phyloP scores from a whole-genome alignment of 805 yeast species.

The Starmera caribaea region DNA sequence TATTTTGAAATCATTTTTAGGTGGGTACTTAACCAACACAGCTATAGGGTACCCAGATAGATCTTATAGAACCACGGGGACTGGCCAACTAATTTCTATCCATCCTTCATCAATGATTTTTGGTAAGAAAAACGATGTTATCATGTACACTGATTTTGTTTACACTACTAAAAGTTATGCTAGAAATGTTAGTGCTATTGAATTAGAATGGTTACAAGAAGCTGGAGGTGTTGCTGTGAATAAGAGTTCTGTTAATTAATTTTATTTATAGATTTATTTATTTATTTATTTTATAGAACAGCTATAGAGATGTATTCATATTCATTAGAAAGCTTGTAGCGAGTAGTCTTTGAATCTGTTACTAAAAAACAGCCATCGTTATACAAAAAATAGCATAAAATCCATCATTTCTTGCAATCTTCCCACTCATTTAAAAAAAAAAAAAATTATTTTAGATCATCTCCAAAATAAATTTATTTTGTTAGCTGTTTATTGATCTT shows the following conservation, averaged over 20 bases:
- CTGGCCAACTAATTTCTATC: constrained; percentile 77
- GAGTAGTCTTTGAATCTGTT: not conserved
- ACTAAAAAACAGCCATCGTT: too few relatives aligned
- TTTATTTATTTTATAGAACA: too few relatives aligned
- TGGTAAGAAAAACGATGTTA: constrained; percentile 73
- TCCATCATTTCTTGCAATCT: not conserved
- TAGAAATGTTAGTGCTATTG: constrained; percentile 74
- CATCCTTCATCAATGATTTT: constrained; percentile 89
- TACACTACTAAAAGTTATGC: constrained; percentile 91
- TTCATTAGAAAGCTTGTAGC: not conserved
- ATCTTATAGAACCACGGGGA: constrained; percentile 74
- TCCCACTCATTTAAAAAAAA: not conserved
- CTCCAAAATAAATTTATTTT: too few relatives aligned
- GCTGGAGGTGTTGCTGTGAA: constrained; percentile 5
- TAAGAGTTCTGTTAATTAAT: not conserved
- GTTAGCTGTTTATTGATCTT: not conserved
- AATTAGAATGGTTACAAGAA: constrained; percentile 79
- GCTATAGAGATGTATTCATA: too few relatives aligned
- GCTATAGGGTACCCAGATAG: constrained; percentile 95
- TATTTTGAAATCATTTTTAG: constrained; percentile 68
- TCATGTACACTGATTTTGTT: constrained; percentile 92
- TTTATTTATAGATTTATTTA: too few relatives aligned
- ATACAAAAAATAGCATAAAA: too few relatives aligned
- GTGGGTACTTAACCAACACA: constrained; percentile 79
- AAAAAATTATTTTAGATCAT: not conserved